A percentile compares a stretch with the other conserved stretches of the same genome.
Evolutionary conservation across 371 early-diverging fungal genomes (phyloP).

Genomic region (Haplosporangium sp.): DNA sequence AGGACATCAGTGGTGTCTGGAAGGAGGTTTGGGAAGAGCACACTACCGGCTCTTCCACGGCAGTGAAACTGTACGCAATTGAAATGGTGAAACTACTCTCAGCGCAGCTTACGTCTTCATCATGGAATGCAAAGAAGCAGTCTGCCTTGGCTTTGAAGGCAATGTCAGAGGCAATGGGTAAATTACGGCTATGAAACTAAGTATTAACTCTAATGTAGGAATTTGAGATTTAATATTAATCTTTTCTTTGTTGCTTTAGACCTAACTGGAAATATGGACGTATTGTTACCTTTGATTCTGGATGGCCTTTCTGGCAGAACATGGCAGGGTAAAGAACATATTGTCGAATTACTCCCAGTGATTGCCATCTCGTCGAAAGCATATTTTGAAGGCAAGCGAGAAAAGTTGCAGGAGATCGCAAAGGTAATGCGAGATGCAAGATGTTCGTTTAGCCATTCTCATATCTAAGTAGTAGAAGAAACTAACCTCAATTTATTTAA

Average conservation of each 20-base stretch:
- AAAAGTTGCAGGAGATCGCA: conserved; percentile 60
- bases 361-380: conserved; percentile 68
- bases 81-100: conserved; percentile 73
- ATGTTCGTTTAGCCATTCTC: too few species aligned
- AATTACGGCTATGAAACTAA: background rate
- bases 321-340: conserved; percentile 91
- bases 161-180: conserved; percentile 62
- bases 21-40: conserved; percentile 87
- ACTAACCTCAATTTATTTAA: background rate
- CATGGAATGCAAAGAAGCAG: conserved; percentile 86
- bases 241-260: conserved; percentile 11
- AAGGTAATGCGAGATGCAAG: conserved; percentile 47
- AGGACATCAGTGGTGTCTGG: conserved; percentile 73
- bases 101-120: conserved; percentile 69
- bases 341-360: conserved; percentile 78
- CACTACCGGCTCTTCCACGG: conserved; percentile 74
- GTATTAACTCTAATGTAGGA: background rate
- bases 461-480: too few species aligned
- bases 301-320: conserved; percentile 79
- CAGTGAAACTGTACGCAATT: conserved; percentile 67
- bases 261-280: conserved; percentile 56
- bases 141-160: conserved; percentile 79
- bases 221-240: background rate
- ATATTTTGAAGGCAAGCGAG: conserved; percentile 58
- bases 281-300: conserved; percentile 72